These are phyloP conservation scores for Nigrograna mackinnonii DNA, from an alignment of 2,329 filamentous ascomycete species.

Conservation along the genomic window DNA sequence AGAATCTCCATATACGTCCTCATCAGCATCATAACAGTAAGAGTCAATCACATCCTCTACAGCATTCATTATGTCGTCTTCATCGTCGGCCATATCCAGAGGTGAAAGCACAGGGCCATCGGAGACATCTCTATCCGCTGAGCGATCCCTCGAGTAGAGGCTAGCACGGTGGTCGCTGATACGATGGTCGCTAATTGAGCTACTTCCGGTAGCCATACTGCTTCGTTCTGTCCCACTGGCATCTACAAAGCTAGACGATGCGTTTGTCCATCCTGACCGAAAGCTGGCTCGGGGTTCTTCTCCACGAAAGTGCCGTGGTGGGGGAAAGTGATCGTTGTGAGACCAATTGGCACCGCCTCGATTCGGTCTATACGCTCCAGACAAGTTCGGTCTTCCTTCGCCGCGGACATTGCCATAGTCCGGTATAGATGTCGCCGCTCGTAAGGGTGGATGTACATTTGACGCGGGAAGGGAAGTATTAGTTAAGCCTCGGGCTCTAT, in stretches of 20 bases:
- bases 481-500: constrained; percentile 35
- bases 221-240: constrained; percentile 75
- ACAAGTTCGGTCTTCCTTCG: constrained; percentile 31
- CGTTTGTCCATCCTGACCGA: constrained; percentile 62
- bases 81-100: constrained; percentile 17
- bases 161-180: constrained; percentile 34
- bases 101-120: no score
- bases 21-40: constrained; percentile 62
- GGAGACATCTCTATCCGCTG: constrained; percentile 13
- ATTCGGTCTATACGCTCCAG: constrained; percentile 39
- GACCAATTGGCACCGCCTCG: constrained; percentile 40
- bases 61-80: constrained; percentile 53
- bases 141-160: constrained; percentile 62
- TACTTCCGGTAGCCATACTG: constrained; percentile 79
- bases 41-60: constrained; percentile 65
- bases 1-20: constrained; percentile 34
- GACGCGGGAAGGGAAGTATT: constrained; percentile 26
- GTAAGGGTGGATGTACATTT: constrained; percentile 27
- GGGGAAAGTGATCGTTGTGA: constrained; percentile 35
- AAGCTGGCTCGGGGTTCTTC: constrained; percentile 60
- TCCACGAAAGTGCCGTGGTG: constrained; percentile 28
- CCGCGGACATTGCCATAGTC: constrained; percentile 35
- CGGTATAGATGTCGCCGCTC: constrained; percentile 41
- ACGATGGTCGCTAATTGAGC: constrained; percentile 66
- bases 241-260: constrained; percentile 60